phyloP scores from a whole-genome alignment of 2,329 filamentous ascomycete genomes.

The Metarhizium guizhouense region DNA sequence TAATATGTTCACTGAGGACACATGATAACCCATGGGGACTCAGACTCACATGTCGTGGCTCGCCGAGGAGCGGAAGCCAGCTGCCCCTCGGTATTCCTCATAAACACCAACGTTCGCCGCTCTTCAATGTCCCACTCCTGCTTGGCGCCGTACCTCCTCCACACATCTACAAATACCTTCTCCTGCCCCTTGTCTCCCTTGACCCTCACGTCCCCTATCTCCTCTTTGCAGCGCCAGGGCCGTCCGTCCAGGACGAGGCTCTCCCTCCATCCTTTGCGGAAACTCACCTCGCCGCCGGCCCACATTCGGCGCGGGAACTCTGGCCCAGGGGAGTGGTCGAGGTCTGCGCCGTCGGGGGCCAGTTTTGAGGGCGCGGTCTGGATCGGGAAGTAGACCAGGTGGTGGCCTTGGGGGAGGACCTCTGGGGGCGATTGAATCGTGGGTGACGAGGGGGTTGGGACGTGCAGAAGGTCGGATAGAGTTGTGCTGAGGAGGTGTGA shows the following conservation, averaged over 20 bases:
- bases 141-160: constrained; percentile 32
- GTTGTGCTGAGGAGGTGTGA: constrained; percentile 58
- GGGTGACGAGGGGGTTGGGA: constrained; percentile 7
- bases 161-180: constrained; percentile 44
- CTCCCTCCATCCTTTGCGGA: constrained; percentile 27
- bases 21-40: not conserved
- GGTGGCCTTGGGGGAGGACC: constrained; percentile 57
- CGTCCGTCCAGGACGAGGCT: constrained; percentile 29
- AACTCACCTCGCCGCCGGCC: constrained; percentile 68
- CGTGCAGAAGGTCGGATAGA: constrained; percentile 43
- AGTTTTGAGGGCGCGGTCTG: constrained; percentile 53
- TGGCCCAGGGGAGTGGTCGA: constrained; percentile 62
- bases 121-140: constrained; percentile 32
- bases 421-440: constrained; percentile 14
- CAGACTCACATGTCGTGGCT: constrained; percentile 18
- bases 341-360: constrained; percentile 76
- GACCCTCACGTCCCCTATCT: constrained; percentile 28
- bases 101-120: constrained; percentile 42
- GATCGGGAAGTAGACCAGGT: constrained; percentile 81
- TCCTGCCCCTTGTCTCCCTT: constrained; percentile 24
- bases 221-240: constrained; percentile 35
- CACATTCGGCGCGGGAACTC: constrained; percentile 75
- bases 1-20: not conserved
- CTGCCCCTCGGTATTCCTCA: constrained; percentile 25
- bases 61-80: constrained; percentile 9